Conservation (phyloP, 345 rosid genomes). For the Eucalyptus tenuipes region DNA sequence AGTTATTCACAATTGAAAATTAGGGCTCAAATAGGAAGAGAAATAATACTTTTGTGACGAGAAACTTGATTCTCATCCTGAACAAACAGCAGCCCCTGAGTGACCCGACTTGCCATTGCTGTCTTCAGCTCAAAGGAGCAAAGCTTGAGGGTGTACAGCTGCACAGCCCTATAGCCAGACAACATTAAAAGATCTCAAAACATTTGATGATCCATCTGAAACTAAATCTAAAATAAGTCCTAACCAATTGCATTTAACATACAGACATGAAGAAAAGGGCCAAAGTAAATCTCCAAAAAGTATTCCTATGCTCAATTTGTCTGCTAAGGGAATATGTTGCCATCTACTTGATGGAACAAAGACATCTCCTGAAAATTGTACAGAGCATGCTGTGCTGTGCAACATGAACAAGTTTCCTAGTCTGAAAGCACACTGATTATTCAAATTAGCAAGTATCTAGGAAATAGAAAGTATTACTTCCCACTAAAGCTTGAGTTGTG, state of each 20-base stretch:
- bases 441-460: background rate
- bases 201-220: background rate
- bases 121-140: background rate
- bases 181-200: background rate
- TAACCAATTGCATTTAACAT: background rate
- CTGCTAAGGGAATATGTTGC: background rate
- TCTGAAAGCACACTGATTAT: background rate
- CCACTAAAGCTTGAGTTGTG: background rate
- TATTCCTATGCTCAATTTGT: background rate
- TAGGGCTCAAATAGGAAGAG: background rate
- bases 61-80: constrained; percentile 34
- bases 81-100: constrained; percentile 16
- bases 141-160: background rate
- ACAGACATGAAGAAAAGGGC: background rate
- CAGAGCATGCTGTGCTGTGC: background rate
- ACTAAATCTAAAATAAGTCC: background rate
- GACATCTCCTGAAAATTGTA: background rate
- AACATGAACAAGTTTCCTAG: background rate
- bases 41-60: constrained; percentile 12
- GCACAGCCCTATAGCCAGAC: background rate
- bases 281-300: background rate
- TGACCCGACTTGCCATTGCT: constrained; percentile 14
- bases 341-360: background rate
- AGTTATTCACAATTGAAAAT: background rate
- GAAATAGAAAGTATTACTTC: background rate